A percentile compares a stretch with the other conserved stretches of the same genome.
Conservation (phyloP, 2,329 filamentous ascomycete species). For the Beauveria varroae region DNA sequence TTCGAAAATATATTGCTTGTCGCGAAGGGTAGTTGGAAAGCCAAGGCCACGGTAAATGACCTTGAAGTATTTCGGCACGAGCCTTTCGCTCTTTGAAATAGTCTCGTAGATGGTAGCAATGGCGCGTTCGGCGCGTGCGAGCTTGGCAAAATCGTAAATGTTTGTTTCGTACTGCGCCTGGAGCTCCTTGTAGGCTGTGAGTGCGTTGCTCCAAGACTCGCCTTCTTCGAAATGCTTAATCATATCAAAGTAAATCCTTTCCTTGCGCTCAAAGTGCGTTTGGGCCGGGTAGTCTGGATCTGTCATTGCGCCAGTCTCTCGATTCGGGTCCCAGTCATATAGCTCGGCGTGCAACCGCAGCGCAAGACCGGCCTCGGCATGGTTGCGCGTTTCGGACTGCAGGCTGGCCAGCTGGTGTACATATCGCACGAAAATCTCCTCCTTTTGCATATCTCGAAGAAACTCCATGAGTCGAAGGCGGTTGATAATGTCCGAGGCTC, state of each 20-base stretch:
- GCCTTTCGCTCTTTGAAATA: slow-evolving; percentile 72
- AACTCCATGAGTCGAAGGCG: slow-evolving; percentile 91
- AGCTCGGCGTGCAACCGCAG: slow-evolving; percentile 85
- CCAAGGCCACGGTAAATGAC: slow-evolving; percentile 85
- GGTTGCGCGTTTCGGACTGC: slow-evolving; percentile 68
- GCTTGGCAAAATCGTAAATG: slow-evolving; percentile 82
- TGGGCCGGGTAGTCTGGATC: slow-evolving; percentile 79
- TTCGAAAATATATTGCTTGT: slow-evolving; percentile 92
- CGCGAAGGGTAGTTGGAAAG: slow-evolving; percentile 71
- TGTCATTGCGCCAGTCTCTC: slow-evolving; percentile 54
- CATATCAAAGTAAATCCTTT: slow-evolving; percentile 86
- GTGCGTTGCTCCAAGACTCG: slow-evolving; percentile 84
- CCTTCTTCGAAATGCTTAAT: slow-evolving; percentile 92
- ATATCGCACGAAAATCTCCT: slow-evolving; percentile 93
- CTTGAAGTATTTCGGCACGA: slow-evolving; percentile 81
- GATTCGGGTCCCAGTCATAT: slow-evolving; percentile 80
- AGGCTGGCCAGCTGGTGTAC: slow-evolving; percentile 82
- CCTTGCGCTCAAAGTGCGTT: slow-evolving; percentile 85
- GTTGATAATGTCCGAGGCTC: slow-evolving; percentile 79
- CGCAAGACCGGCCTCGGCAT: slow-evolving; percentile 81
- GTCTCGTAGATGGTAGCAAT: slow-evolving; percentile 90
- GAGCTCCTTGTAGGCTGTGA: slow-evolving; percentile 84
- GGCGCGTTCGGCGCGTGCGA: slow-evolving; percentile 80
- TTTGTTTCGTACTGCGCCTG: slow-evolving; percentile 86
- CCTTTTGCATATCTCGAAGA: slow-evolving; percentile 90